Conservation (phyloP, 2,329 filamentous ascomycete genomes). For the Penicillium oxalicum region DNA sequence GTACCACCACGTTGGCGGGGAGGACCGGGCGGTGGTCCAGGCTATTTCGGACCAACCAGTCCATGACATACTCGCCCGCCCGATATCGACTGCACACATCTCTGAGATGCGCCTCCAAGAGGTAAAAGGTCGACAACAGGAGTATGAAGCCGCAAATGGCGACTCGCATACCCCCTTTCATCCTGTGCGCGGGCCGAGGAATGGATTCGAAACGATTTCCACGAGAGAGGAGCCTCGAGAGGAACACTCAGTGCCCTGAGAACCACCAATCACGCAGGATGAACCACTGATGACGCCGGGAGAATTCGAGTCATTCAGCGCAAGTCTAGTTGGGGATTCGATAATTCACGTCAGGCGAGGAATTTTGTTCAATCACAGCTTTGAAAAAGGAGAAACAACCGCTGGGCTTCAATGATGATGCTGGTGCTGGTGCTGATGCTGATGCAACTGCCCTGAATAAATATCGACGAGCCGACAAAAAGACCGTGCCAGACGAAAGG, state of each 20-base stretch:
- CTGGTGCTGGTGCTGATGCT: no score
- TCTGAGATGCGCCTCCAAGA: slow-evolving; percentile 28
- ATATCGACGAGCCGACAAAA: no score
- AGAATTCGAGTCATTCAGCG: no score
- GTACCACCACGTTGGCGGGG: slow-evolving; percentile 5
- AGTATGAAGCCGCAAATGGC: slow-evolving; percentile 20
- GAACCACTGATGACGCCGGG: no score
- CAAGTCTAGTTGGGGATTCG: no score
- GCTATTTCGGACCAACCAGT: slow-evolving; percentile 23
- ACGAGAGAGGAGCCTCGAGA: slow-evolving; percentile 4
- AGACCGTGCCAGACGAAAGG: no score
- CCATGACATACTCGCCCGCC: slow-evolving; percentile 31
- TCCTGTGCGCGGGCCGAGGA: slow-evolving; percentile 12
- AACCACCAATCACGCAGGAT: no score
- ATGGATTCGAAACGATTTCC: neutral
- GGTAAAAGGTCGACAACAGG: slow-evolving; percentile 24
- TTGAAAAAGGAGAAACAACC: no score
- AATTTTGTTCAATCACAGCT: no score
- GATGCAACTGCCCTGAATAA: no score
- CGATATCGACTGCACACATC: slow-evolving; percentile 34
- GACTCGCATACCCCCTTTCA: slow-evolving; percentile 30
- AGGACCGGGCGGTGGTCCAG: slow-evolving; percentile 2
- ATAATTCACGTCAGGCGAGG: no score
- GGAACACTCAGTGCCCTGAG: slow-evolving; percentile 4
- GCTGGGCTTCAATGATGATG: no score